Percentiles rank a stretch among this genome's conserved stretches.
Conservation (phyloP, 345 rosid genomes). For the Eucalyptus curtisii region DNA sequence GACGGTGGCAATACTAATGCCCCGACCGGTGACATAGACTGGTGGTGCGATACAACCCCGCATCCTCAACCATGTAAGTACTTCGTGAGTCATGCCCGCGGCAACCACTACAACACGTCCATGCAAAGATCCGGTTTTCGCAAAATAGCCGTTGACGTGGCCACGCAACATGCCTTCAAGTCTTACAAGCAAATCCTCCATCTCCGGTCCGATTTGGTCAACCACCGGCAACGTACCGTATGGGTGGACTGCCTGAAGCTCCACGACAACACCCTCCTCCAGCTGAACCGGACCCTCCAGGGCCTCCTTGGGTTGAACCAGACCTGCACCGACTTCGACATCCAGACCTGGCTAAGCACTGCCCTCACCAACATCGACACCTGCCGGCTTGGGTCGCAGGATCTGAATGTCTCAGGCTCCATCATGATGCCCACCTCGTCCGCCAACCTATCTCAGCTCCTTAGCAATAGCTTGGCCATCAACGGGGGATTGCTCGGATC, state of each 20-base stretch:
- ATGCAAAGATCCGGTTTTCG: conserved; percentile 45
- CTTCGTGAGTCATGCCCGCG: conserved; percentile 14
- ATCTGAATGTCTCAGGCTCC: conserved; percentile 49
- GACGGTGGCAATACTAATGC: neutral
- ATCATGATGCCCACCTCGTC: conserved; percentile 17
- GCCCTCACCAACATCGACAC: conserved; percentile 73
- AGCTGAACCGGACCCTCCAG: conserved; percentile 43
- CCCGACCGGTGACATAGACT: conserved; percentile 2
- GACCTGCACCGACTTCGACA: conserved; percentile 43
- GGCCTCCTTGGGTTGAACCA: conserved; percentile 4
- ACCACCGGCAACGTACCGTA: conserved; percentile 19
- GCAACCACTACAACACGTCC: neutral
- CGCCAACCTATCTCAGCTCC: conserved; percentile 14
- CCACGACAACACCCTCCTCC: conserved; percentile 37
- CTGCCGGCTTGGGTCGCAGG: conserved; percentile 44
- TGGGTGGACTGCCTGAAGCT: conserved; percentile 62
- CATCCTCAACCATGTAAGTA: conserved; percentile 58
- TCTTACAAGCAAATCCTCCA: conserved; percentile 10
- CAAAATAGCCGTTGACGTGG: conserved; percentile 23
- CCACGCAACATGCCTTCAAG: conserved; percentile 37
- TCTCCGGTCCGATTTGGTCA: conserved; percentile 8
- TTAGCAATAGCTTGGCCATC: conserved; percentile 25
- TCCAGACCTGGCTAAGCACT: conserved; percentile 86
- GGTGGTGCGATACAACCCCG: conserved; percentile 81
- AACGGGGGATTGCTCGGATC: conserved; percentile 1